These are phyloP conservation scores for Porogramme epimiltina DNA, from an alignment of 1,284 basidiomycete species.

Conservation along the genomic window DNA sequence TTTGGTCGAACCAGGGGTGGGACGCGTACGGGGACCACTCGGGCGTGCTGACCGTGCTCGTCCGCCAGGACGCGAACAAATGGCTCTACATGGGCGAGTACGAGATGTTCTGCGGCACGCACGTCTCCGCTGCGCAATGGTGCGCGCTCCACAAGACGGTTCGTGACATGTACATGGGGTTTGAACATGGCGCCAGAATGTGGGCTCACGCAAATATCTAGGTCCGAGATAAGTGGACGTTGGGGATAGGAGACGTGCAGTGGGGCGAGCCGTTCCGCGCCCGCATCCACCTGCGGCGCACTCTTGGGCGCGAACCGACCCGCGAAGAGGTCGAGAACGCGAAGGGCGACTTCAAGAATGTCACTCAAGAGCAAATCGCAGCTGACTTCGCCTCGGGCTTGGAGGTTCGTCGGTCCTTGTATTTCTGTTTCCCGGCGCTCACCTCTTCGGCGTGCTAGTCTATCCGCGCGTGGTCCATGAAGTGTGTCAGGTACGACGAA, in stretches of 20 bases:
- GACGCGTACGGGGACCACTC: slow-evolving; percentile 1
- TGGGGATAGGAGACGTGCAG: slow-evolving; percentile 16
- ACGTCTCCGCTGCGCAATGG: slow-evolving; percentile 38
- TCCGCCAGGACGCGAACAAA: slow-evolving; percentile 11
- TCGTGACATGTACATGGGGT: neutral
- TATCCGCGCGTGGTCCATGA: slow-evolving; percentile 29
- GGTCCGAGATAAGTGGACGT: slow-evolving; percentile 16
- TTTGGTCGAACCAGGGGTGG: slow-evolving; percentile 9
- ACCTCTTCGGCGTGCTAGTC: neutral
- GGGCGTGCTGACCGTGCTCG: slow-evolving; percentile 16
- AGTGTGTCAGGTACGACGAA: slow-evolving; percentile 32
- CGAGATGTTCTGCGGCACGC: slow-evolving; percentile 16
- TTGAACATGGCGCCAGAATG: no score
- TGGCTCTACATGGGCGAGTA: slow-evolving; percentile 42
- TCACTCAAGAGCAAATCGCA: slow-evolving; percentile 10
- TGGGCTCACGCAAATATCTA: no score
- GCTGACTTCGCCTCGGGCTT: neutral
- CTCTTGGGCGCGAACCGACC: slow-evolving; percentile 23
- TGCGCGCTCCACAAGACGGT: slow-evolving; percentile 10
- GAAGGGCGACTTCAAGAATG: slow-evolving; percentile 8
- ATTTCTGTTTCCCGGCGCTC: neutral
- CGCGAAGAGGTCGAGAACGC: slow-evolving; percentile 19
- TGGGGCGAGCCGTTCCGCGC: slow-evolving; percentile 25
- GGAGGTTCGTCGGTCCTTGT: neutral
- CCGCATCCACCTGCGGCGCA: slow-evolving; percentile 19